phyloP scores from a whole-genome alignment of 495 filamentous ascomycete species.

The Penicillium paxilli region DNA sequence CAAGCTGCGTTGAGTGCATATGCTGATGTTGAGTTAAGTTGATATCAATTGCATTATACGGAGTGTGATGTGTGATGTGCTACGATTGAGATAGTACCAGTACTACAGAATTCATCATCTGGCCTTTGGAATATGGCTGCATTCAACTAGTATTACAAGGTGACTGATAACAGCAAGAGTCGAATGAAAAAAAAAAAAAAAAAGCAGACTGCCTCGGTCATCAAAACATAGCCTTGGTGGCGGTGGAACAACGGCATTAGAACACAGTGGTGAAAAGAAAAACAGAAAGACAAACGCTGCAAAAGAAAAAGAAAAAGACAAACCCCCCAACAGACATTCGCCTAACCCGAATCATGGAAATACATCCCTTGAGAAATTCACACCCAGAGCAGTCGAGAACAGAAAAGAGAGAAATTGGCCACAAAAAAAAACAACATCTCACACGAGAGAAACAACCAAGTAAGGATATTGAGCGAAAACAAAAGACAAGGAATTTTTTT shows the following conservation, averaged over 20 bases:
- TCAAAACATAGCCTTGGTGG: conserved; percentile 23
- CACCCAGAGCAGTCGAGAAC: conserved; percentile 6
- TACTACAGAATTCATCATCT: not conserved
- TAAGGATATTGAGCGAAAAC: conserved; percentile 1
- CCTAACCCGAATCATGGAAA: conserved; percentile 18
- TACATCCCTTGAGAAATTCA: conserved; percentile 19
- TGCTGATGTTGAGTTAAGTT: conserved; percentile 19
- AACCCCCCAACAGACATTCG: conserved; percentile 17
- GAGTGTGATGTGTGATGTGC: not conserved
- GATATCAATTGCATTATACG: not conserved
- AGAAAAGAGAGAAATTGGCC: conserved; percentile 6
- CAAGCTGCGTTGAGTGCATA: conserved; percentile 39
- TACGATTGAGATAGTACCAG: not conserved
- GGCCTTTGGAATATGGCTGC: conserved; percentile 11
- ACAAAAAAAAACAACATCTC: conserved; percentile 8
- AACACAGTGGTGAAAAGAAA: conserved; percentile 7
- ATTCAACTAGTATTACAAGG: conserved; percentile 33
- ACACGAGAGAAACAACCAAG: not conserved
- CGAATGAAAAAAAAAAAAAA: conserved; percentile 10
- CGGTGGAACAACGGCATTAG: conserved; percentile 11
- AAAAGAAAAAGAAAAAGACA: no score
- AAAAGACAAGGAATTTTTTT: not conserved
- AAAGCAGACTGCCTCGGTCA: conserved; percentile 17
- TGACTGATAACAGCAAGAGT: conserved; percentile 14
- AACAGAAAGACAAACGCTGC: conserved; percentile 14